phyloP scores from a whole-genome alignment of 176 grass and related monocot species.

The Pontederia crassipes region DNA sequence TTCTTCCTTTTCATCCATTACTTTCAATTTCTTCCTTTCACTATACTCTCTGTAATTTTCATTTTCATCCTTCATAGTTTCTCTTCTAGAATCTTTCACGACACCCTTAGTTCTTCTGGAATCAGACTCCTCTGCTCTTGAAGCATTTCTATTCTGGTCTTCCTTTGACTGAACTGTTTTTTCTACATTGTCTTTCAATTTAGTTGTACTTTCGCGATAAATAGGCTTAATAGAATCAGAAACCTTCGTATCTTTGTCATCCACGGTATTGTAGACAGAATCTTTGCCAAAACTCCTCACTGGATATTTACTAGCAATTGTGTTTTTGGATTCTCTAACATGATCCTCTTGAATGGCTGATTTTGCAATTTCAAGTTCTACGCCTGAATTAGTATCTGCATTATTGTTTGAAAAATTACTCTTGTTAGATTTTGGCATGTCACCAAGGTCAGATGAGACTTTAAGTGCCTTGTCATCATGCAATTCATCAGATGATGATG shows the following conservation, averaged over 20 bases:
- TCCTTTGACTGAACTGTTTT: constrained; percentile 35
- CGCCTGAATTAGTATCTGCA: too few relatives aligned
- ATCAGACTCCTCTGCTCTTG: constrained; percentile 16
- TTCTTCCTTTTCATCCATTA: constrained; percentile 35
- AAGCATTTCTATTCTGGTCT: not conserved
- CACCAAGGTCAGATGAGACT: too few relatives aligned
- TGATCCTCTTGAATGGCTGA: not conserved
- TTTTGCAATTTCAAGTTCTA: constrained; percentile 11
- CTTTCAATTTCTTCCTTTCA: constrained; percentile 45
- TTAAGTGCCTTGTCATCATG: too few relatives aligned
- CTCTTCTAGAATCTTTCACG: constrained; percentile 2
- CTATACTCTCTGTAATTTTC: constrained; percentile 42
- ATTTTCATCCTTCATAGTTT: constrained; percentile 27
- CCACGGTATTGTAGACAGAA: constrained; percentile 12
- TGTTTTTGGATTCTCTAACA: constrained; percentile 26
- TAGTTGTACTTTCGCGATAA: constrained; percentile 27
- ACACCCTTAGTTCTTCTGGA: constrained; percentile 9
- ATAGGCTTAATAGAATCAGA: constrained; percentile 26
- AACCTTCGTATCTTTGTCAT: not conserved
- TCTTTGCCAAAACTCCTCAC: constrained; percentile 26
- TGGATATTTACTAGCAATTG: constrained; percentile 16
- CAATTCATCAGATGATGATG: too few relatives aligned
- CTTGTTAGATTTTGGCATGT: too few relatives aligned
- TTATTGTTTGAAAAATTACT: too few relatives aligned
- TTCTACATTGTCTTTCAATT: constrained; percentile 30